These are phyloP conservation scores for Hypomyces perniciosus DNA, from an alignment of 2,329 filamentous ascomycete genomes.

Conservation along the genomic window DNA sequence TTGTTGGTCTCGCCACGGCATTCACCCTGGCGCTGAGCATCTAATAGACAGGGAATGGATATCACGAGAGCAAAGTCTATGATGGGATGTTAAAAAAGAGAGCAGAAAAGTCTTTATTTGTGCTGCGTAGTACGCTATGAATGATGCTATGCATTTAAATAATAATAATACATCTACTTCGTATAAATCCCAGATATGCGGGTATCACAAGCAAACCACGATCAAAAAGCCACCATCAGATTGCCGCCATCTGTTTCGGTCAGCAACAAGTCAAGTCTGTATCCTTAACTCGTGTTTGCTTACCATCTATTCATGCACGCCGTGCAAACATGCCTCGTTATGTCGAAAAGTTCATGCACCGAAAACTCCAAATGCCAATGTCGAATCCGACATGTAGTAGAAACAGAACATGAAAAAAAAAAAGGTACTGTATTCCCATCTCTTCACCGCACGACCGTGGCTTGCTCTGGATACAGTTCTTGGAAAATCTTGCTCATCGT, in stretches of 20 bases:
- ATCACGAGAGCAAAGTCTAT: neutral
- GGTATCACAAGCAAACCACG: constrained; percentile 7
- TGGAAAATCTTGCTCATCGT: constrained; percentile 47
- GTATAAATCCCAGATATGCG: constrained; percentile 7
- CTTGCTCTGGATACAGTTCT: constrained; percentile 34
- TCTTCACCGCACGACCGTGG: constrained; percentile 4
- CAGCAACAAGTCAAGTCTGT: neutral
- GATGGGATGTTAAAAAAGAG: constrained; percentile 9
- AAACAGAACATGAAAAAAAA: constrained; percentile 3
- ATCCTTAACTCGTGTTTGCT: neutral
- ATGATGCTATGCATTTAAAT: neutral
- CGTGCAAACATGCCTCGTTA: too few species aligned
- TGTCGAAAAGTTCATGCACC: neutral
- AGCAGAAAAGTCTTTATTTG: constrained; percentile 7
- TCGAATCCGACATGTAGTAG: neutral
- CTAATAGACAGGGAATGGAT: constrained; percentile 17
- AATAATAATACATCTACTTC: constrained; percentile 10
- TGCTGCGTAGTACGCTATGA: constrained; percentile 7
- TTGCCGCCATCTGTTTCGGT: neutral
- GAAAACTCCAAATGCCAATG: neutral
- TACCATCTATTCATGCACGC: too few species aligned
- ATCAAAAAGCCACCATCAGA: neutral
- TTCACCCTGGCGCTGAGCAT: constrained; percentile 34
- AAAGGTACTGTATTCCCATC: neutral
- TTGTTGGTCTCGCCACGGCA: constrained; percentile 32